phyloP scores from a whole-genome alignment of 257 asterid genomes.

The Lithospermum erythrorhizon region DNA sequence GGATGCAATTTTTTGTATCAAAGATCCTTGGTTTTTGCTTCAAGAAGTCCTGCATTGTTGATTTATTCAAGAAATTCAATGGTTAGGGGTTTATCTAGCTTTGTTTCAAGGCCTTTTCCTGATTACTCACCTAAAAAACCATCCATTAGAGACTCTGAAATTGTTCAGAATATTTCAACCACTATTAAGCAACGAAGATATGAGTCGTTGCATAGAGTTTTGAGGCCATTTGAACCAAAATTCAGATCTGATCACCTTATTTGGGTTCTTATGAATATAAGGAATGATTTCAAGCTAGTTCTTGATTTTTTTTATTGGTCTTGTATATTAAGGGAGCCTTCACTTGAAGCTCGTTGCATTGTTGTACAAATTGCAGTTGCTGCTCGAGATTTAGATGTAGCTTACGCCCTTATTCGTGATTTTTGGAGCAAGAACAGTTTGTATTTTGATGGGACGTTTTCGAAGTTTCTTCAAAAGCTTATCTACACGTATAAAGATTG shows the following conservation, averaged over 20 bases:
- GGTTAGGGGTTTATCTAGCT: constrained; percentile 13
- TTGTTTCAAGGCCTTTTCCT: constrained; percentile 58
- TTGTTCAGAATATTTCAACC: constrained; percentile 54
- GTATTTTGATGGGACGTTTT: constrained; percentile 29
- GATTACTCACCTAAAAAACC: constrained; percentile 75
- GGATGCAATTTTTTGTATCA: too few relatives aligned
- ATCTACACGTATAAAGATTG: constrained; percentile 79
- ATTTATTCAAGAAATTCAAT: too few relatives aligned
- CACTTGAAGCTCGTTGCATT: constrained; percentile 79
- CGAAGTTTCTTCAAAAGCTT: constrained; percentile 56
- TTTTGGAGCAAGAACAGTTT: constrained; percentile 34
- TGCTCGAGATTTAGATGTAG: constrained; percentile 40
- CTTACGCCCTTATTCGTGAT: constrained; percentile 36
- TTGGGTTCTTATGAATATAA: constrained; percentile 80
- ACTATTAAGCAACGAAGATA: constrained; percentile 58
- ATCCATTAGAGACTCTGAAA: constrained; percentile 56
- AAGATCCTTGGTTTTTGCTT: constrained; percentile 18
- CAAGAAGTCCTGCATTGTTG: constrained; percentile 17
- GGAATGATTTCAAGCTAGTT: constrained; percentile 52
- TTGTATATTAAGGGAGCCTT: constrained; percentile 55
- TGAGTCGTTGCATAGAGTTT: constrained; percentile 44
- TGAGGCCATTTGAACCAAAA: constrained; percentile 62
- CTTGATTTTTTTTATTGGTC: constrained; percentile 68
- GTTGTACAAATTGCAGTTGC: constrained; percentile 60
- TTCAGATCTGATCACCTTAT: constrained; percentile 73